Percentiles rank a stretch among this genome's conserved stretches.
Evolutionary conservation across 2,329 filamentous ascomycete species (phyloP).

Genomic region (Alternaria postmessia): DNA sequence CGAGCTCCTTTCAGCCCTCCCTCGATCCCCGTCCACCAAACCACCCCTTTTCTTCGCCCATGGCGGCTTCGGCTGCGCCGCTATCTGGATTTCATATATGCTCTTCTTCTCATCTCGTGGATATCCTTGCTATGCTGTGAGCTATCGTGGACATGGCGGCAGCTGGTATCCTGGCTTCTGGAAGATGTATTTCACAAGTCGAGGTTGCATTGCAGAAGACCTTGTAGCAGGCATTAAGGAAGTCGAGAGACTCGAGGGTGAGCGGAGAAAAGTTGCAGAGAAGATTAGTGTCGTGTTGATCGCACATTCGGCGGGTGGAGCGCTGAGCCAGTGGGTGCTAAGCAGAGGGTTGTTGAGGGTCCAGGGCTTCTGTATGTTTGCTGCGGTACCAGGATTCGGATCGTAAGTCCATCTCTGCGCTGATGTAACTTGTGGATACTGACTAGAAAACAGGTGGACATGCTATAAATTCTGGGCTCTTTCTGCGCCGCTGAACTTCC

Average conservation of each 20-base stretch:
- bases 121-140: constrained; percentile 62
- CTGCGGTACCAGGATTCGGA: constrained; percentile 54
- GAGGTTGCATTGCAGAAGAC: constrained; percentile 49
- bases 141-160: constrained; percentile 61
- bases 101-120: constrained; percentile 55
- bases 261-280: constrained; percentile 20
- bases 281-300: constrained; percentile 55
- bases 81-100: constrained; percentile 64
- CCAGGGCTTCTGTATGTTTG: constrained; percentile 58
- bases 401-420: constrained; percentile 53
- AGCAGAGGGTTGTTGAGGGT: constrained; percentile 52
- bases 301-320: constrained; percentile 63
- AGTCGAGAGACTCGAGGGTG: constrained; percentile 45
- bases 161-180: constrained; percentile 62
- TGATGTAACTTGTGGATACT: background rate
- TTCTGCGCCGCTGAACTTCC: constrained; percentile 35
- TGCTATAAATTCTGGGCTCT: constrained; percentile 38
- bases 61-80: constrained; percentile 63
- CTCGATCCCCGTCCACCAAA: constrained; percentile 24
- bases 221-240: constrained; percentile 46
- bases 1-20: constrained; percentile 59
- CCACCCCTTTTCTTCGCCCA: constrained; percentile 62
- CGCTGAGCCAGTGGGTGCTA: constrained; percentile 60
- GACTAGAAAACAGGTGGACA: constrained; percentile 1
- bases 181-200: constrained; percentile 57